phyloP scores from a whole-genome alignment of 345 rosid genomes.

The Linum usitatissimum region DNA sequence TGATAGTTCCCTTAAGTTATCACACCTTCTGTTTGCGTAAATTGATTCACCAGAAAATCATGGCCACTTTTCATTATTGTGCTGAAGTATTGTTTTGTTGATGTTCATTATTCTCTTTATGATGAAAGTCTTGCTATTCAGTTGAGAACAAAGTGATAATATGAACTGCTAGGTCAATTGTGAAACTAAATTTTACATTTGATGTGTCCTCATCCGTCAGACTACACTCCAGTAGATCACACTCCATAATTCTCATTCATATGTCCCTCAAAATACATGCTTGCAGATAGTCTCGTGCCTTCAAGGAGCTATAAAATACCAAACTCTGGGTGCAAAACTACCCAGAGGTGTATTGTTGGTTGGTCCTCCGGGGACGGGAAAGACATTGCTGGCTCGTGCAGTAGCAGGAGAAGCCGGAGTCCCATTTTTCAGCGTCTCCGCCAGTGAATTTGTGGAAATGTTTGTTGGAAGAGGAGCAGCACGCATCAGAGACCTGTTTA shows the following conservation, averaged over 20 bases:
- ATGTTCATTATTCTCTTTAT: background rate
- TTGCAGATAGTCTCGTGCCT: constrained; percentile 89
- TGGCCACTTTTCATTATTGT: too few relatives aligned
- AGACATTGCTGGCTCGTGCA: constrained; percentile 89
- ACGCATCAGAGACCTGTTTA: constrained; percentile 83
- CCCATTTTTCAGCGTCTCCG: constrained; percentile 87
- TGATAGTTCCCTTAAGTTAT: too few relatives aligned
- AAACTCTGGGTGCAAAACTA: constrained; percentile 74
- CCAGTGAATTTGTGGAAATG: constrained; percentile 93
- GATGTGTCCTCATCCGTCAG: background rate
- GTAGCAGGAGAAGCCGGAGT: constrained; percentile 97
- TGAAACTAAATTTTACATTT: background rate
- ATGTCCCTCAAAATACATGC: constrained; percentile 10
- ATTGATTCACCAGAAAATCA: too few relatives aligned
- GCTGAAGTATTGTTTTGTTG: background rate
- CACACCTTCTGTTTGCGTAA: too few relatives aligned
- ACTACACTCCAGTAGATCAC: too few relatives aligned
- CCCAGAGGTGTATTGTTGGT: constrained; percentile 87
- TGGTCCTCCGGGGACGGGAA: constrained; percentile 98
- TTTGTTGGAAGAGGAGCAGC: constrained; percentile 99
- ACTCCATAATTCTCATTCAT: constrained; percentile 6
- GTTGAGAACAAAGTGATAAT: too few relatives aligned
- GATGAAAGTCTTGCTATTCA: background rate
- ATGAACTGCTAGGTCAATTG: background rate
- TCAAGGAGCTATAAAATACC: constrained; percentile 78